phyloP scores from a whole-genome alignment of 805 yeast species.

The Millerozyma miso region DNA sequence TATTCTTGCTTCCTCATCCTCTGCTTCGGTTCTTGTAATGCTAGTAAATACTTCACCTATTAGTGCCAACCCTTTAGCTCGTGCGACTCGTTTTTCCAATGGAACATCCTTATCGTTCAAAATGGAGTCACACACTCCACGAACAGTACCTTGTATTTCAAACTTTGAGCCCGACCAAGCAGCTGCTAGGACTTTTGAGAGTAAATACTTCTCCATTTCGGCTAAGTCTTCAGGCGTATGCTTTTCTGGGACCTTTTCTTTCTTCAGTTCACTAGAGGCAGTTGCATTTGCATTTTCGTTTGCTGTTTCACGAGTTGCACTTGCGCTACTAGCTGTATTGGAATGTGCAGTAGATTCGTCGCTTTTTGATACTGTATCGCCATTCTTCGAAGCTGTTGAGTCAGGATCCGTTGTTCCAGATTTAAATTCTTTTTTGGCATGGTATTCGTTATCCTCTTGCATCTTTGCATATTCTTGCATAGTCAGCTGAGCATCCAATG shows the following conservation, averaged over 20 bases:
- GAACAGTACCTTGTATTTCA: constrained; percentile 69
- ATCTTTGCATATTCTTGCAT: constrained; percentile 68
- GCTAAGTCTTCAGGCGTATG: constrained; percentile 59
- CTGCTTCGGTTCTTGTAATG: constrained; percentile 59
- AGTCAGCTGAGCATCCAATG: constrained; percentile 74
- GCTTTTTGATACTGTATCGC: constrained; percentile 10
- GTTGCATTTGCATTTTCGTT: constrained; percentile 9
- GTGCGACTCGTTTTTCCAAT: constrained; percentile 42
- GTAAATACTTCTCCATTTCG: constrained; percentile 65
- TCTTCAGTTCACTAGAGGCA: constrained; percentile 7
- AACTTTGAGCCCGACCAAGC: constrained; percentile 83
- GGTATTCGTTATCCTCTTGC: constrained; percentile 52
- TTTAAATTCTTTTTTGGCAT: constrained; percentile 34
- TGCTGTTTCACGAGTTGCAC: constrained; percentile 3
- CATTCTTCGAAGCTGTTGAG: not conserved
- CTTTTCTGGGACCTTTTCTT: constrained; percentile 28
- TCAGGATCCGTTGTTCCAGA: constrained; percentile 15
- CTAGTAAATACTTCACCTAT: constrained; percentile 61
- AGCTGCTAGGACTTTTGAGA: constrained; percentile 77
- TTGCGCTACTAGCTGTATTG: constrained; percentile 11
- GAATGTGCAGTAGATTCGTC: constrained; percentile 17
- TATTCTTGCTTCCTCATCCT: constrained; percentile 71
- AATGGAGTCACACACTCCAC: constrained; percentile 65
- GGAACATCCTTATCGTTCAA: constrained; percentile 54
- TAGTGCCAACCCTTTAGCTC: constrained; percentile 60